Conservation (phyloP, 2,329 filamentous ascomycete species). For the Orbilia blumenaviensis region DNA sequence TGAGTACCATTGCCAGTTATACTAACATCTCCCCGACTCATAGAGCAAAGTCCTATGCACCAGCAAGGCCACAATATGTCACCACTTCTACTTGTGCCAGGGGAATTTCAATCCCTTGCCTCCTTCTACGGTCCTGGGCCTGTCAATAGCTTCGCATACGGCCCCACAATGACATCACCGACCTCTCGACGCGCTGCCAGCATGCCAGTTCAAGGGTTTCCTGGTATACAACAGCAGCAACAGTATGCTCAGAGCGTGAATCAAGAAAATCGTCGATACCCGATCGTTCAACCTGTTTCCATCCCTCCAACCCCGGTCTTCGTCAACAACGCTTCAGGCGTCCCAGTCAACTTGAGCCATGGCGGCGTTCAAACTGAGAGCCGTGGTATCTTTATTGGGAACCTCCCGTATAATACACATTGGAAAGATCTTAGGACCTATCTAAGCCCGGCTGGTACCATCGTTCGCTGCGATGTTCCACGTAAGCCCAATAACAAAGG, state of each 20-base stretch:
- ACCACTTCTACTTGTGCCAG: constrained; percentile 19
- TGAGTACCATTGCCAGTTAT: neutral
- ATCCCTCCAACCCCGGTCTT: constrained; percentile 54
- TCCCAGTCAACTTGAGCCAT: constrained; percentile 56
- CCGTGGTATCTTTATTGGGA: constrained; percentile 56
- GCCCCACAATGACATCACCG: constrained; percentile 6
- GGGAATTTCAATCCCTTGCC: constrained; percentile 21
- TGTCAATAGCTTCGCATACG: neutral
- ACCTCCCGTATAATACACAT: constrained; percentile 55
- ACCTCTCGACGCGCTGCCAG: neutral
- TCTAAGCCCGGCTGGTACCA: constrained; percentile 52
- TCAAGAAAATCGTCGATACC: neutral
- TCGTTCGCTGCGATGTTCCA: constrained; percentile 56
- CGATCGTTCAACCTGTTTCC: constrained; percentile 6
- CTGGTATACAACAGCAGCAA: neutral
- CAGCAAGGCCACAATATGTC: neutral
- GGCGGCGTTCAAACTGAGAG: constrained; percentile 56
- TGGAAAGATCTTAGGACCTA: constrained; percentile 56
- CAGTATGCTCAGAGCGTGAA: neutral
- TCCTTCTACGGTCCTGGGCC: constrained; percentile 23
- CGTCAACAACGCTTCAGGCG: constrained; percentile 54
- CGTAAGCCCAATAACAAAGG: constrained; percentile 55
- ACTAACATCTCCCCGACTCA: neutral
- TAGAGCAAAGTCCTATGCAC: constrained; percentile 14
- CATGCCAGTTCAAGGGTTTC: constrained; percentile 2